Conservation (phyloP, 179 eudicot species). For the Carnegiea gigantea region DNA sequence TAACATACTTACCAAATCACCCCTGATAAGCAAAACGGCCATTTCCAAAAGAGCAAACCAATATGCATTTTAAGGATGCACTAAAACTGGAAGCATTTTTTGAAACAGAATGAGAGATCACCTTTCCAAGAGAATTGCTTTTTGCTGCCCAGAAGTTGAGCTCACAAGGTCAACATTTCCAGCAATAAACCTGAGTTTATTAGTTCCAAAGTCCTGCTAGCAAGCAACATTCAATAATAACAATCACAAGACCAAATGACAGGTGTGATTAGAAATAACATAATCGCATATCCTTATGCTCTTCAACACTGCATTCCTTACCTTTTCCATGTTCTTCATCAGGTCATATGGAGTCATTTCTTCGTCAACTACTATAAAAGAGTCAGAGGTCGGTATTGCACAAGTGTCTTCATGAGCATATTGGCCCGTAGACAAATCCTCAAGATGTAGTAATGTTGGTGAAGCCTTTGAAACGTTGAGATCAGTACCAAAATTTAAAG, state of each 20-base stretch:
- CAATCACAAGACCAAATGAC: slow-evolving; percentile 7
- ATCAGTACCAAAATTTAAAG: slow-evolving; percentile 48
- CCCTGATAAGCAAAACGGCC: not conserved
- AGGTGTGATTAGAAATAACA: slow-evolving; percentile 2
- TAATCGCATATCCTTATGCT: not conserved
- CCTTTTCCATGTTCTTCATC: slow-evolving; percentile 31
- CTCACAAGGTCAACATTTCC: slow-evolving; percentile 26
- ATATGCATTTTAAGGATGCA: not conserved
- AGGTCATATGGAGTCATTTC: slow-evolving; percentile 29
- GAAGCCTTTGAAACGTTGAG: slow-evolving; percentile 25
- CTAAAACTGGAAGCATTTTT: not conserved
- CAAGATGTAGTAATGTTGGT: slow-evolving; percentile 23
- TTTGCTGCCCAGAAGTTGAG: slow-evolving; percentile 45
- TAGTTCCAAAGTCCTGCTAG: slow-evolving; percentile 41
- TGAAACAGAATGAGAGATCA: slow-evolving; percentile 27
- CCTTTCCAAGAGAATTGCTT: slow-evolving; percentile 51
- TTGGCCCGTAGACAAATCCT: slow-evolving; percentile 29
- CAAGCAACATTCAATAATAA: slow-evolving; percentile 17
- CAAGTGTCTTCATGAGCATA: slow-evolving; percentile 24
- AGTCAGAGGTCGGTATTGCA: slow-evolving; percentile 15
- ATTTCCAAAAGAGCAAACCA: not conserved
- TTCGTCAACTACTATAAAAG: slow-evolving; percentile 34
- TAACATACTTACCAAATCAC: not conserved
- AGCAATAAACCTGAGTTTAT: slow-evolving; percentile 19
- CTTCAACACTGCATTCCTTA: slow-evolving; percentile 16